A percentile compares a stretch with the other conserved stretches of the same genome.
Conservation (phyloP, 441 rosid species). For the Mallotus repandus region DNA sequence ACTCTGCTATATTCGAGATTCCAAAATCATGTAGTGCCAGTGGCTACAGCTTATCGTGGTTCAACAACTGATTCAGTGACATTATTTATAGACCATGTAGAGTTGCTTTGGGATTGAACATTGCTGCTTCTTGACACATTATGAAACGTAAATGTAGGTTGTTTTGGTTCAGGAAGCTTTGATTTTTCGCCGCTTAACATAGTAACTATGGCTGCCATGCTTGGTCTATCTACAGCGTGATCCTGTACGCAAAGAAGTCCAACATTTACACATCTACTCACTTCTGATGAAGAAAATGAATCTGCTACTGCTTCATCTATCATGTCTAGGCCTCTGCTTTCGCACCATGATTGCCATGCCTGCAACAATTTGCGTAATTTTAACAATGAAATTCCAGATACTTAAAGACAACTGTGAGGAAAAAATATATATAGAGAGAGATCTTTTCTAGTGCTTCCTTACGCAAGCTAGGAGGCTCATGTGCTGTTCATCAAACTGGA, state of each 20-base stretch:
- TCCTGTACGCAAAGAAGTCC: conserved; percentile 22
- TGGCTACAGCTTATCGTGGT: not conserved
- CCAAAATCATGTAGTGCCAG: not conserved
- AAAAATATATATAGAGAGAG: not conserved
- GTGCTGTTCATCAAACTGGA: not conserved
- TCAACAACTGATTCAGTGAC: not conserved
- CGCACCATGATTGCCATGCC: conserved; percentile 49
- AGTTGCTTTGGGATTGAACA: conserved; percentile 9
- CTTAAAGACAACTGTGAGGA: too few relatives aligned
- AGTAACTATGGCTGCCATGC: conserved; percentile 38
- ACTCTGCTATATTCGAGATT: too few relatives aligned
- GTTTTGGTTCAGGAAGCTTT: conserved; percentile 19
- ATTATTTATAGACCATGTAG: conserved; percentile 15
- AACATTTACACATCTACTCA: conserved; percentile 20
- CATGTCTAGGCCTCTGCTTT: conserved; percentile 29
- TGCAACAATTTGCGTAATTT: conserved; percentile 16
- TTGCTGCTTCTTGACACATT: conserved; percentile 2
- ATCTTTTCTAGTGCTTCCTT: not conserved
- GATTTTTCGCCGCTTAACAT: conserved; percentile 16
- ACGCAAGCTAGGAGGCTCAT: conserved; percentile 17
- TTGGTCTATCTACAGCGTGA: conserved; percentile 13
- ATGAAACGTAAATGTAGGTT: conserved; percentile 17
- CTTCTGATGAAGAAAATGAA: conserved; percentile 33
- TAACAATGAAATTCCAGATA: conserved; percentile 8
- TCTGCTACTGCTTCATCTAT: conserved; percentile 22